Percentiles rank a stretch among this genome's conserved stretches.
Evolutionary conservation across 306 rosid species (phyloP).

Genomic region (Cucurbita maxima): DNA sequence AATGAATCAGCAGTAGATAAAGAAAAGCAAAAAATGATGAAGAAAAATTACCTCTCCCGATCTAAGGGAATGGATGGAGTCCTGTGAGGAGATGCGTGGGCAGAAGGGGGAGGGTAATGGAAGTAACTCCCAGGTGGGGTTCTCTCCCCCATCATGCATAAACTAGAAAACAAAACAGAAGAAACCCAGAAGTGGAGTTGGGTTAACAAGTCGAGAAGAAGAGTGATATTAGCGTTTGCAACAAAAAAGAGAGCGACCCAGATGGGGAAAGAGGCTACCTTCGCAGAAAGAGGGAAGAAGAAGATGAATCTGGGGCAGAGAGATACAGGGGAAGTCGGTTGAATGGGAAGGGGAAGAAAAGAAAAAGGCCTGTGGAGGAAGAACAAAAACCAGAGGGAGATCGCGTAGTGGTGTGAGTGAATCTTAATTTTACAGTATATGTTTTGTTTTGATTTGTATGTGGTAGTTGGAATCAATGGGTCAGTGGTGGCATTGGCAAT

Average conservation of each 20-base stretch:
- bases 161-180: background rate
- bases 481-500: background rate
- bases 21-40: background rate
- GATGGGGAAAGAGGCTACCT: background rate
- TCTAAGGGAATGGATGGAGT: conserved; percentile 44
- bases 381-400: background rate
- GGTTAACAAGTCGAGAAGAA: background rate
- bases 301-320: background rate
- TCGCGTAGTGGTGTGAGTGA: background rate
- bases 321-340: background rate
- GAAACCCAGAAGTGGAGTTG: background rate
- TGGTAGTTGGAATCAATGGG: background rate
- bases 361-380: background rate
- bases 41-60: conserved; percentile 49
- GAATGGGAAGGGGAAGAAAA: background rate
- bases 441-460: background rate
- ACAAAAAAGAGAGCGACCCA: background rate
- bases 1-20: background rate
- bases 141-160: conserved; percentile 67
- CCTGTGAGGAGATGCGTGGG: conserved; percentile 67
- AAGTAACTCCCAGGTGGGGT: conserved; percentile 73
- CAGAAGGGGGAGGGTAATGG: conserved; percentile 72
- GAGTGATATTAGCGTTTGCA: background rate
- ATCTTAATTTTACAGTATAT: background rate
- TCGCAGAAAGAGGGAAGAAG: background rate